phyloP scores from a whole-genome alignment of 768 basidiomycete species.

The Tremella yokohamensis region DNA sequence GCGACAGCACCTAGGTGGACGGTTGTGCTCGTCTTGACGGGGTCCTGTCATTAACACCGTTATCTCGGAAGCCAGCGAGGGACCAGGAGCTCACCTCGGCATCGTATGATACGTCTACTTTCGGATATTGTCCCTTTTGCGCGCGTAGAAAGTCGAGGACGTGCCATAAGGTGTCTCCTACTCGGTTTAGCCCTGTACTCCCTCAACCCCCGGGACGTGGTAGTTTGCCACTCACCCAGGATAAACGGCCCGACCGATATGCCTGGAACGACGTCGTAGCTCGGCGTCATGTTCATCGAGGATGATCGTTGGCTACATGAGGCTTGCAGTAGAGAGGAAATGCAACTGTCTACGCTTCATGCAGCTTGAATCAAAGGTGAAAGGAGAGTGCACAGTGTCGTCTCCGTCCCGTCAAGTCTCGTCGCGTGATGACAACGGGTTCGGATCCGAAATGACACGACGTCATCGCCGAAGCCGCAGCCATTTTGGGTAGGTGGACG shows the following conservation, averaged over 20 bases:
- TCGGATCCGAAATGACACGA: too few relatives aligned
- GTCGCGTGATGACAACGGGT: too few relatives aligned
- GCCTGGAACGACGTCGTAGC: slow-evolving; percentile 37
- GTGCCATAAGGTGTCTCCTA: slow-evolving; percentile 47
- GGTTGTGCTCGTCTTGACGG: slow-evolving; percentile 29
- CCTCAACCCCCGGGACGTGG: neutral
- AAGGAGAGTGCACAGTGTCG: too few relatives aligned
- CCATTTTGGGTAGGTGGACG: too few relatives aligned
- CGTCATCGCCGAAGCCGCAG: too few relatives aligned
- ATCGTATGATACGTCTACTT: slow-evolving; percentile 3
- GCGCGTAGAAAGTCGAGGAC: slow-evolving; percentile 41
- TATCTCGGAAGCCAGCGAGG: neutral
- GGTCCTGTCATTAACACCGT: slow-evolving; percentile 13
- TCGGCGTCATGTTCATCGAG: slow-evolving; percentile 20
- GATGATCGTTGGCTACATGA: too few relatives aligned
- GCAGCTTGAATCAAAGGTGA: too few relatives aligned
- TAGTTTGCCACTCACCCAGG: slow-evolving; percentile 29
- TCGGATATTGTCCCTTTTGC: slow-evolving; percentile 35
- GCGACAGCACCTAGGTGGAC: slow-evolving; percentile 33
- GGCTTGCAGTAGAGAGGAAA: too few relatives aligned
- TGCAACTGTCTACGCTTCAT: too few relatives aligned
- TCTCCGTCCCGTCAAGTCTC: too few relatives aligned
- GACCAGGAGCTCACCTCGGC: neutral
- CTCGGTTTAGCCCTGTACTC: neutral
- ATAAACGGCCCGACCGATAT: slow-evolving; percentile 36